Conservation (phyloP, 129 eudicot species). For the Arctium lappa region DNA sequence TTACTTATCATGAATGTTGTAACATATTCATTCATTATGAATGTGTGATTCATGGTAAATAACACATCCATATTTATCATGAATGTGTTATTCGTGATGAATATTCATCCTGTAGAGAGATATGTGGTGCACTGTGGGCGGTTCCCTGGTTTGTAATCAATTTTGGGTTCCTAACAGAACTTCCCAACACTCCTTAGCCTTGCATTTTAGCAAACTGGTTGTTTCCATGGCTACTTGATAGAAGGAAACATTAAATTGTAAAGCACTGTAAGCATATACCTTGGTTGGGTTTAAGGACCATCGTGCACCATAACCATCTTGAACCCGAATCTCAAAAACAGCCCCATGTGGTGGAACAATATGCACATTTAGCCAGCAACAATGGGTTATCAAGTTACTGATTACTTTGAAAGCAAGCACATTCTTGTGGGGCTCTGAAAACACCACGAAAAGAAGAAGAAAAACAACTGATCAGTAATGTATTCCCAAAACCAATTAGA, state of each 20-base stretch:
- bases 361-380: constrained; percentile 81
- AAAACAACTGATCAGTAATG: constrained; percentile 11
- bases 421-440: constrained; percentile 65
- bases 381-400: constrained; percentile 41
- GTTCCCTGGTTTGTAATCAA: no score
- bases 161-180: no score
- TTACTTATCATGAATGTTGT: no score
- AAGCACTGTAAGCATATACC: constrained; percentile 38
- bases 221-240: neutral
- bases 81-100: no score
- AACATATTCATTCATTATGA: no score
- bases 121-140: no score
- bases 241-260: neutral
- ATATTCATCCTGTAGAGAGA: no score
- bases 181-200: neutral
- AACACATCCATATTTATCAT: no score
- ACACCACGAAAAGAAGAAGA: constrained; percentile 15
- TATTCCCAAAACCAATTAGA: neutral
- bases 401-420: constrained; percentile 53
- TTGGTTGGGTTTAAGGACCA: constrained; percentile 75
- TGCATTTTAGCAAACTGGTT: neutral
- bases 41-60: no score
- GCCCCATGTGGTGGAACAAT: constrained; percentile 70
- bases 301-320: constrained; percentile 88
- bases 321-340: constrained; percentile 74